Base-by-base conservation (phyloP, 1,284 basidiomycete genomes). In the Leccinum subspadiceum region DNA sequence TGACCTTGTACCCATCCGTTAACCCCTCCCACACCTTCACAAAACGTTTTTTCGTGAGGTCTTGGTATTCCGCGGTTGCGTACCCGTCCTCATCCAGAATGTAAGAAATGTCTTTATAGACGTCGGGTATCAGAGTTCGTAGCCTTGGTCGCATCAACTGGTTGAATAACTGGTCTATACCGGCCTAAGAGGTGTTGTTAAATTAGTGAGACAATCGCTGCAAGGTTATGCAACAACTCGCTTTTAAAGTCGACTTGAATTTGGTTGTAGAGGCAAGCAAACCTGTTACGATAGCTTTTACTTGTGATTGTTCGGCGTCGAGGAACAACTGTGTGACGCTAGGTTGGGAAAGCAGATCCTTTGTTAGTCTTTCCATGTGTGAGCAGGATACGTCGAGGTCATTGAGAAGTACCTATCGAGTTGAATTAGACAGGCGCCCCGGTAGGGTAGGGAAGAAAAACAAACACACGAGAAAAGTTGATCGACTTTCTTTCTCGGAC, bases 141-240 rank as follows among this genome's bases (percentile, higher is more conserved):
- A 99, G 74, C 60, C 89, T 89, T 0, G 96, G 93, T 24, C 94
- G 84, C 59, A 96, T 83, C 8, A 98, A 81, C 70, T 97, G 94
- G 64, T 93, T 96, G 79, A 98, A 98, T 22, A 98, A 79, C 68
- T 96, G 93, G 66, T 98, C 96, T 46, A 98, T 81, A 37, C 96
- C 94, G 9, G 84, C 81, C 88, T 96, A 39, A 39, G 58, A 66
- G 54, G 62, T 50, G 31, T 35, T 9, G 15, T 24, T 26, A 7
- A 7, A 57, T 44, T 44, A 26, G 63, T 15, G 58, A 59, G 62
- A 56, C 7, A 62, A 52, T 29, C 17, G 20, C 9, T 31, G 8
- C 24, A 35, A 35, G 13, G 50, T 17, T 60, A 57, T 33, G 35
- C n/a, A 56, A 54, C 63, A 31, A 55, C 5, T 62, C 69, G 93